Conservation (phyloP, 192 early-diverging fungal genomes). For the Coemansia javaensis region DNA sequence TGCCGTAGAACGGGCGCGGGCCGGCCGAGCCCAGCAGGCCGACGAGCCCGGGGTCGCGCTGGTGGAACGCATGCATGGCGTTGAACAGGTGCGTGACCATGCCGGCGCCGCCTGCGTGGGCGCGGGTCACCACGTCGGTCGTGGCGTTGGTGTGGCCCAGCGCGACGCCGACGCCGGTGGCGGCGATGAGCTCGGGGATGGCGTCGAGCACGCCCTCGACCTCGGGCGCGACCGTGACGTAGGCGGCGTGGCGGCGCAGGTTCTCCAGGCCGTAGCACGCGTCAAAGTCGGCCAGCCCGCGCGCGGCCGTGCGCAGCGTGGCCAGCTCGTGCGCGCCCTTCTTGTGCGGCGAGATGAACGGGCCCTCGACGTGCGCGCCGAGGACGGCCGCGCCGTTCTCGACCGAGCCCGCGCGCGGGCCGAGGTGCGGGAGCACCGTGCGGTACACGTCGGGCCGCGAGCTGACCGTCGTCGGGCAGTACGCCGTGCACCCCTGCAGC, state of each 20-base stretch:
- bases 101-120: constrained; percentile 58
- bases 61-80: constrained; percentile 83
- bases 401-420: constrained; percentile 58
- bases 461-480: constrained; percentile 75
- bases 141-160: constrained; percentile 66
- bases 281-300: constrained; percentile 63
- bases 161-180: constrained; percentile 62
- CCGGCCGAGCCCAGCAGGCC: constrained; percentile 61
- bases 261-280: constrained; percentile 68
- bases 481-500: constrained; percentile 74
- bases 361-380: constrained; percentile 66
- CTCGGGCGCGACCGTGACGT: constrained; percentile 77
- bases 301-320: constrained; percentile 55
- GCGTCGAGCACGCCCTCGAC: constrained; percentile 63
- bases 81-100: constrained; percentile 84
- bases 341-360: constrained; percentile 67
- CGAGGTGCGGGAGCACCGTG: constrained; percentile 56
- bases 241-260: constrained; percentile 53
- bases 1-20: constrained; percentile 72
- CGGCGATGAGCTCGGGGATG: constrained; percentile 60
- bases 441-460: constrained; percentile 68
- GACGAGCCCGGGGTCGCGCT: constrained; percentile 78
- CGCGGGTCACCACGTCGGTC: constrained; percentile 58
- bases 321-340: constrained; percentile 71
- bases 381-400: constrained; percentile 65